phyloP scores from a whole-genome alignment of 139 green algal species.

The Coelastrella sp. region DNA sequence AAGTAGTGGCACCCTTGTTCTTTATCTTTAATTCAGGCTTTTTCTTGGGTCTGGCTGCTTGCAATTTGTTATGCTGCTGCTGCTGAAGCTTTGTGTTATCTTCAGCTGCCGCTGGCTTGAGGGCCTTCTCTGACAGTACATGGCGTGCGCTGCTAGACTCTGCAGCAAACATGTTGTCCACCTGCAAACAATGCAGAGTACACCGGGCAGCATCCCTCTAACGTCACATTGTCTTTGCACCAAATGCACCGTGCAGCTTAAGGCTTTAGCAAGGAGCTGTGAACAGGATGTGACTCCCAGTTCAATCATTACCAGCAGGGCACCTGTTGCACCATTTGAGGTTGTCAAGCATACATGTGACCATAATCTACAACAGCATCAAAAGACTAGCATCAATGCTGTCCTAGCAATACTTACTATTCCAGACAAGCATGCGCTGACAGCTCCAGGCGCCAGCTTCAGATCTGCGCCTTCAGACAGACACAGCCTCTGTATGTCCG shows the following conservation, averaged over 20 bases:
- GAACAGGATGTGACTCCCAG: no score
- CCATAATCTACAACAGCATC: no score
- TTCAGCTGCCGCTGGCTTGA: neutral
- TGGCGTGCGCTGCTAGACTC: neutral
- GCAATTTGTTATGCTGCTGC: neutral
- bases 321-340: no score
- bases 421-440: constrained; percentile 74
- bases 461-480: constrained; percentile 46
- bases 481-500: constrained; percentile 68
- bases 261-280: no score
- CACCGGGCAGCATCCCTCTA: neutral
- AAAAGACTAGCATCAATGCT: no score
- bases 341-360: no score
- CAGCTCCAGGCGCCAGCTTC: constrained; percentile 61
- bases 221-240: no score
- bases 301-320: no score
- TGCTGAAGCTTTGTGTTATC: constrained; percentile 14
- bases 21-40: no score
- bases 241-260: no score
- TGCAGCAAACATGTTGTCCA: neutral
- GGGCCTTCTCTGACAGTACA: neutral
- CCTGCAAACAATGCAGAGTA: no score
- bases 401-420: constrained; percentile 50
- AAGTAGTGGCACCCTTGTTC: neutral
- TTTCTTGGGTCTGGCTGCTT: neutral